Evolutionary conservation across 345 rosid species (phyloP).

Genomic region (Iberis pinnata): DNA sequence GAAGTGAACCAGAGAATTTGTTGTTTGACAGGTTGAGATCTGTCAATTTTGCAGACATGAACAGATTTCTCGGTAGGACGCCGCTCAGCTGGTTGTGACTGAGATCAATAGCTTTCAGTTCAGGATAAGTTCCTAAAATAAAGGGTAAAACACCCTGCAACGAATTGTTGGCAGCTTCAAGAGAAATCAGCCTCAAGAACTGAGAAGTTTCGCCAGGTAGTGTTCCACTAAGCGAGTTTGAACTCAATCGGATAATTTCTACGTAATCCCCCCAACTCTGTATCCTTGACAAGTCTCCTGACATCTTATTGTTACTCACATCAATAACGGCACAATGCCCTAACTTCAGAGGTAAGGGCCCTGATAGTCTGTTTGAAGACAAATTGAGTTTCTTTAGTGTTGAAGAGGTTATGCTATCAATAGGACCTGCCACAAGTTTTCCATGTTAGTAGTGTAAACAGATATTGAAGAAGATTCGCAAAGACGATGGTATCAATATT

Average conservation of each 20-base stretch:
- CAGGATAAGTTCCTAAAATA: slow-evolving; percentile 54
- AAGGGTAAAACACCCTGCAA: slow-evolving; percentile 60
- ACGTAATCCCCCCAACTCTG: slow-evolving; percentile 75
- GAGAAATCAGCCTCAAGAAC: slow-evolving; percentile 59
- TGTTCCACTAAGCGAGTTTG: slow-evolving; percentile 59
- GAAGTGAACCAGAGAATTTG: slow-evolving; percentile 63
- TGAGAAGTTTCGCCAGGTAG: slow-evolving; percentile 61
- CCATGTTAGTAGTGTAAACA: background rate
- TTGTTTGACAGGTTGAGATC: slow-evolving; percentile 64
- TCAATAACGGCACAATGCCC: slow-evolving; percentile 71
- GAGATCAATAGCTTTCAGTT: slow-evolving; percentile 58
- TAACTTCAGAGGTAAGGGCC: slow-evolving; percentile 50
- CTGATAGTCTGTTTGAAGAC: slow-evolving; percentile 69
- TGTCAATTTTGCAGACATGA: slow-evolving; percentile 49
- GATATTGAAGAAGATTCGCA: background rate
- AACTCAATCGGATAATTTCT: slow-evolving; percentile 65
- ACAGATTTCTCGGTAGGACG: slow-evolving; percentile 46
- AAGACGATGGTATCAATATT: background rate
- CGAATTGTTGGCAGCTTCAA: slow-evolving; percentile 56
- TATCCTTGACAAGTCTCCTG: slow-evolving; percentile 66
- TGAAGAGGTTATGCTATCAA: slow-evolving; percentile 61
- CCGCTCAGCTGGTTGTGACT: slow-evolving; percentile 61
- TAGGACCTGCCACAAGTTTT: slow-evolving; percentile 50
- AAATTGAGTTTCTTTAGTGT: slow-evolving; percentile 69
- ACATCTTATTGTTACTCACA: slow-evolving; percentile 61